Evolutionary conservation across 1,284 basidiomycete genomes (phyloP).

Genomic region (Austroboletus rostrupii): DNA sequence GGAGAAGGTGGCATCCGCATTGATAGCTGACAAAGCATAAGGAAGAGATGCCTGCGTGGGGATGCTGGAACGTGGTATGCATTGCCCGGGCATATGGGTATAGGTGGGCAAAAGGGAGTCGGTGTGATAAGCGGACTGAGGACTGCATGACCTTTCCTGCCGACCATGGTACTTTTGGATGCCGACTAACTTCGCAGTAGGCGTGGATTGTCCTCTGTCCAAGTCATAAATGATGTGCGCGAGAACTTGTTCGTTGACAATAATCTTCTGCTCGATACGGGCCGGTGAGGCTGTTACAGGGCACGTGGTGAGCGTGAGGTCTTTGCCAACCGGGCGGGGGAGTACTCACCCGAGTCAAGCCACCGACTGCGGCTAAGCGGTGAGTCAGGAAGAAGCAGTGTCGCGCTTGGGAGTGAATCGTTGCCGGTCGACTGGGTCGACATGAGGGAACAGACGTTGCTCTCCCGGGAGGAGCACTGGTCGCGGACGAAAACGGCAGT

Average conservation of each 20-base stretch:
- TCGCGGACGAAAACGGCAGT: constrained; percentile 55
- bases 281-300: constrained; percentile 42
- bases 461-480: constrained; percentile 48
- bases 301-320: constrained; percentile 28
- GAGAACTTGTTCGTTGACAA: constrained; percentile 57
- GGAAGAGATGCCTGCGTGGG: constrained; percentile 32
- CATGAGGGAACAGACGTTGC: constrained; percentile 39
- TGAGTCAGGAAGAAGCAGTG: constrained; percentile 59
- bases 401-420: constrained; percentile 38
- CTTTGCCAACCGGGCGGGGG: constrained; percentile 25
- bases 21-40: constrained; percentile 33
- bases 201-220: constrained; percentile 49
- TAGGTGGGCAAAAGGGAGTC: constrained; percentile 32
- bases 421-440: constrained; percentile 34
- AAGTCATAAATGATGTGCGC: constrained; percentile 65
- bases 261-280: constrained; percentile 62
- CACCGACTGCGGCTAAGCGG: constrained; percentile 58
- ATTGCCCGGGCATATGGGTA: constrained; percentile 32
- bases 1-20: constrained; percentile 23
- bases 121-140: constrained; percentile 27
- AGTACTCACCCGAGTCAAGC: constrained; percentile 46
- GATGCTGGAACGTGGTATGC: constrained; percentile 32
- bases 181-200: constrained; percentile 55
- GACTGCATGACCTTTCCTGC: constrained; percentile 30
- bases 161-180: constrained; percentile 46